phyloP scores from a whole-genome alignment of 2,329 filamentous ascomycete genomes.

The Botrytis porri region DNA sequence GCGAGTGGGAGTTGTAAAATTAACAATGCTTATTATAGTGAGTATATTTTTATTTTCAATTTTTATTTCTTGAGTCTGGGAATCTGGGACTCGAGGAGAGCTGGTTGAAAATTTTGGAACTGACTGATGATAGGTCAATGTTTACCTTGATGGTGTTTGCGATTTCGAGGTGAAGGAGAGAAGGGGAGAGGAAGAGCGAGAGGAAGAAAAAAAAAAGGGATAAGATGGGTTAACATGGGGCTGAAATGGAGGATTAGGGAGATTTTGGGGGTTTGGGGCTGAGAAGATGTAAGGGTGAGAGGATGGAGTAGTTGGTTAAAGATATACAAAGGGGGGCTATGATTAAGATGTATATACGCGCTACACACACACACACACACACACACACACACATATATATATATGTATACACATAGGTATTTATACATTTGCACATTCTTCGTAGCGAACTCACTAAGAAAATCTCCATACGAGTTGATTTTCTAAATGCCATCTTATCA shows the following conservation, averaged over 20 bases:
- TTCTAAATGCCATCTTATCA: not conserved
- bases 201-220: too few relatives aligned
- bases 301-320: not conserved
- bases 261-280: rapidly evolving
- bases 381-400: not conserved
- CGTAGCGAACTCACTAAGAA: not conserved
- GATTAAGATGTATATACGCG: not conserved
- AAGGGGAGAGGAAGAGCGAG: not conserved
- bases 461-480: not conserved
- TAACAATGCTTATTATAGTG: constrained; percentile 27
- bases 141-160: not conserved
- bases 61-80: not conserved
- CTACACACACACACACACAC: not conserved
- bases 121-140: not conserved
- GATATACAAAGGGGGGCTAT: not conserved
- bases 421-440: not conserved
- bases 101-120: not conserved
- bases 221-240: not conserved
- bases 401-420: too few relatives aligned
- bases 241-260: not conserved
- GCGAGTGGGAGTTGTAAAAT: constrained; percentile 25
- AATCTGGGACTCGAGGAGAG: not conserved
- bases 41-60: not conserved
- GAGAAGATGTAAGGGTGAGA: not conserved
- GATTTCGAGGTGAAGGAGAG: not conserved